These are phyloP conservation scores for Blastobotrys serpentis DNA, from an alignment of 1,139 yeast species.

Conservation along the genomic window DNA sequence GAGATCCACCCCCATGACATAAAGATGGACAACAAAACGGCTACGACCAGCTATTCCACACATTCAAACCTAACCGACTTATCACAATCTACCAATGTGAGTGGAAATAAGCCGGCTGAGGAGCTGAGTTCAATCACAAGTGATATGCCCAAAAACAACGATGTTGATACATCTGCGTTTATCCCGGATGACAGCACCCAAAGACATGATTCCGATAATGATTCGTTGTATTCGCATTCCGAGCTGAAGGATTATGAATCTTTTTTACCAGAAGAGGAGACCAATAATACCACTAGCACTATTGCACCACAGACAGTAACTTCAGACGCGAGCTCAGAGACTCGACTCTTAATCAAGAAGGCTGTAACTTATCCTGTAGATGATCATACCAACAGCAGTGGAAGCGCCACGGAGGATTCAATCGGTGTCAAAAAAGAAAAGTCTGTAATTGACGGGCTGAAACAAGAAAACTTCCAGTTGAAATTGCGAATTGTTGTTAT, in stretches of 20 bases:
- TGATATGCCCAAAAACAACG: not conserved
- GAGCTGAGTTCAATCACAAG: not conserved
- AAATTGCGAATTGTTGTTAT: slow-evolving; percentile 24
- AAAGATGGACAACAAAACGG: not conserved
- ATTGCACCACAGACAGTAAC: not conserved
- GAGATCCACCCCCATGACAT: slow-evolving; percentile 3
- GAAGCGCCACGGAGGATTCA: slow-evolving; percentile 8
- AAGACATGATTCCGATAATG: not conserved
- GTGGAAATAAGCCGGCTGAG: not conserved
- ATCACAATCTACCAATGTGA: not conserved
- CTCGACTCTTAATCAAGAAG: slow-evolving; percentile 12
- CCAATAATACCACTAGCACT: not conserved
- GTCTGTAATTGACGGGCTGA: slow-evolving; percentile 19
- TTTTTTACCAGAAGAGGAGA: slow-evolving; percentile 10
- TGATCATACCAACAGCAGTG: not conserved
- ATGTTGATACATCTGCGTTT: not conserved
- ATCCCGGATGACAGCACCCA: not conserved
- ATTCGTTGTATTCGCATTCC: slow-evolving; percentile 8
- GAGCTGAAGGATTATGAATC: slow-evolving; percentile 13
- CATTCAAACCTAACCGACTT: not conserved
- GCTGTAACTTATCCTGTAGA: slow-evolving; percentile 17
- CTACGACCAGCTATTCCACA: not conserved
- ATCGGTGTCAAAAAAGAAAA: slow-evolving; percentile 22
- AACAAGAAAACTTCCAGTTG: slow-evolving; percentile 25
- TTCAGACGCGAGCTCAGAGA: slow-evolving; percentile 5